Conservation (phyloP, 2,329 filamentous ascomycete species). For the Calonectria honghensis region DNA sequence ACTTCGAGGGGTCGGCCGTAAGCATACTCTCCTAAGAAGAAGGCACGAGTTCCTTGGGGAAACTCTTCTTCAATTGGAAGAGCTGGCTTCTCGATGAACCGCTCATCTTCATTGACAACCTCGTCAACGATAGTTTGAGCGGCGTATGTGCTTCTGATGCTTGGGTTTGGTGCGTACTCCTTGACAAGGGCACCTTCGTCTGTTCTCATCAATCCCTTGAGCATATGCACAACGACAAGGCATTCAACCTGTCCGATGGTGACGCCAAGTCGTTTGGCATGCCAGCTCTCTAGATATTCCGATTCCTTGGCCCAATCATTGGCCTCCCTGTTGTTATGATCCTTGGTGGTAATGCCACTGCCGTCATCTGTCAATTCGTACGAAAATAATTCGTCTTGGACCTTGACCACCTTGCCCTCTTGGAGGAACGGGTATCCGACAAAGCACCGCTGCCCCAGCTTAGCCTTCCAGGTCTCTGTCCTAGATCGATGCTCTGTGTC, state of each 20-base stretch:
- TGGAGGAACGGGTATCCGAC: conserved; percentile 97
- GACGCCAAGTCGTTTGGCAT: conserved; percentile 93
- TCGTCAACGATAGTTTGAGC: conserved; percentile 92
- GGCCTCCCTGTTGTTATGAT: conserved; percentile 85
- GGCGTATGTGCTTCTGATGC: conserved; percentile 92
- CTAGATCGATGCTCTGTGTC: conserved; percentile 83
- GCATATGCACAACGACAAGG: conserved; percentile 92
- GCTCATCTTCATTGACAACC: conserved; percentile 91
- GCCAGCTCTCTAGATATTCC: conserved; percentile 86
- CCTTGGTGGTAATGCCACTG: conserved; percentile 78
- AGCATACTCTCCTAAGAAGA: conserved; percentile 95
- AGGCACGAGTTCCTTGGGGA: conserved; percentile 86
- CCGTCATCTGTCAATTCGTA: conserved; percentile 83
- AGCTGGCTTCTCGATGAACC: conserved; percentile 93
- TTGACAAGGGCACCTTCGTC: conserved; percentile 94
- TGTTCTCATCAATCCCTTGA: conserved; percentile 92
- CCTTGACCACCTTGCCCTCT: conserved; percentile 91
- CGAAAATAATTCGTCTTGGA: conserved; percentile 95
- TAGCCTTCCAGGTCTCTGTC: conserved; percentile 82
- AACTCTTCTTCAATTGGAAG: conserved; percentile 94
- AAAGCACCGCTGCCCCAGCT: conserved; percentile 89
- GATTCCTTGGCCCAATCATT: conserved; percentile 90
- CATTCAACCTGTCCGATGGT: conserved; percentile 91
- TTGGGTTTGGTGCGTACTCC: conserved; percentile 90
- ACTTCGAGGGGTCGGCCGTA: conserved; percentile 95